Base-by-base conservation (phyloP, 2,329 filamentous ascomycete genomes). In the Apiospora marii region DNA sequence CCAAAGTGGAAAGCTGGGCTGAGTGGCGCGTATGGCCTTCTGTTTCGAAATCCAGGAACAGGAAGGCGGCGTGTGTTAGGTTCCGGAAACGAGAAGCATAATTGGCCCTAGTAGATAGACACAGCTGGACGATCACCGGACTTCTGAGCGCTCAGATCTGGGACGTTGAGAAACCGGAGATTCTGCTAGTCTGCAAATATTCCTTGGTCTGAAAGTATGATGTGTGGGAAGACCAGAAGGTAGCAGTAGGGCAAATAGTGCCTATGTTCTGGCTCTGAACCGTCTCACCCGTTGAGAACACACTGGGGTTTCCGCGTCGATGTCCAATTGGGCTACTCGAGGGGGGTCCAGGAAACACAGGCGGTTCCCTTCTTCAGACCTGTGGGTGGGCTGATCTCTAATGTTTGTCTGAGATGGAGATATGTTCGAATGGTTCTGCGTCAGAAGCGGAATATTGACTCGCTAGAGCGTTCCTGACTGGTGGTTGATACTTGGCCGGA, bases 21-120 rank as follows among this genome's bases (percentile, higher is more conserved):
- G 69, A 67, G 41, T 68, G 70, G 51, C 67, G 69, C 51, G 51
- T 68, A 71, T 70, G 76, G 76, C 74, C 75, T 77, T 76, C 75
- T 75, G 78, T 80, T 81, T 81, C 79, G 78, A 80, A 77, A 77
- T 80, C 76, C 75, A 78, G 78, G 76, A 77, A 77, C 69, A 67
- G 73, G 75, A 76, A 74, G 75, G 75, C 75, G 77, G 77, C 76
- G 76, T 79, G 77, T 78, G 73, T 80, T 79, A 79, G 76, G 79
- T 79, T 80, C 79, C 77, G 78, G 78, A 78, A 77, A 77, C 78
- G 76, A 78, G 76, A 76, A 77, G 76, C 78, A 79, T 75, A 78
- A 75, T 78, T 74, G 76, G 74, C 75, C 73, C 76, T 72, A 75
- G 30, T 64, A 64, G 58, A 72, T 69, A 73, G 75, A 72, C 70